Conservation (phyloP, 352 stramenopile species). For the Globisporangium apiculatum region DNA sequence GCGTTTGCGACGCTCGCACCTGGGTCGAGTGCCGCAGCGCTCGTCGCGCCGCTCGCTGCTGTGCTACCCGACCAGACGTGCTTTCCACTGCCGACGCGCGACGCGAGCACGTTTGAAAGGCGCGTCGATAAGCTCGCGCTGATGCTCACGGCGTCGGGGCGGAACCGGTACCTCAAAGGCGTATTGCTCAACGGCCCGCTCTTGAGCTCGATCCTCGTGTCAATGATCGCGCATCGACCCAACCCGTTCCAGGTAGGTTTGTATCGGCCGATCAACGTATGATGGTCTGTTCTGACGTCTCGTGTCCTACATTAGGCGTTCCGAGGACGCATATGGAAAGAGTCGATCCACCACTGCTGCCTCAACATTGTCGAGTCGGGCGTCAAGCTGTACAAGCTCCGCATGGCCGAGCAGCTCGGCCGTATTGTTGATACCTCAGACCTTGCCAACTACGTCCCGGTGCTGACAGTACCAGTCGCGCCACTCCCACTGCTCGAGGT, state of each 20-base stretch:
- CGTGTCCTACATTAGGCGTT: constrained; percentile 35
- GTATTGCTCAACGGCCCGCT: constrained; percentile 70
- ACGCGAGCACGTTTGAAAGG: constrained; percentile 42
- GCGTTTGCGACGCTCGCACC: constrained; percentile 28
- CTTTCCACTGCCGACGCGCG: constrained; percentile 35
- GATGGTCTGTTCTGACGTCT: neutral
- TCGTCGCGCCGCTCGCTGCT: constrained; percentile 38
- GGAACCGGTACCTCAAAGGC: constrained; percentile 60
- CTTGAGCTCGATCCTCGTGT: constrained; percentile 61
- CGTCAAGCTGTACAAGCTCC: constrained; percentile 74
- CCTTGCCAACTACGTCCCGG: constrained; percentile 42
- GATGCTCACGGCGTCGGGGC: constrained; percentile 45
- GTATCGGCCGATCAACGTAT: neutral
- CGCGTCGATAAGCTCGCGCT: constrained; percentile 56
- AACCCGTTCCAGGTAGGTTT: constrained; percentile 53
- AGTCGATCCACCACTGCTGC: constrained; percentile 76
- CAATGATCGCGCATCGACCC: constrained; percentile 60
- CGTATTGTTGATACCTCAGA: constrained; percentile 71
- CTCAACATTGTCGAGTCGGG: constrained; percentile 73
- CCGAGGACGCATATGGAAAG: constrained; percentile 58
- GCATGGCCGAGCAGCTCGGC: constrained; percentile 57
- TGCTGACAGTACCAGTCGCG: constrained; percentile 21
- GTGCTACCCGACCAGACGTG: constrained; percentile 55
- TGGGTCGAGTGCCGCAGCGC: constrained; percentile 10
- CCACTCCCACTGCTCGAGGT: constrained; percentile 34